Evolutionary conservation across 1,284 basidiomycete species (phyloP).

Genomic region (Inonotus obliquus): DNA sequence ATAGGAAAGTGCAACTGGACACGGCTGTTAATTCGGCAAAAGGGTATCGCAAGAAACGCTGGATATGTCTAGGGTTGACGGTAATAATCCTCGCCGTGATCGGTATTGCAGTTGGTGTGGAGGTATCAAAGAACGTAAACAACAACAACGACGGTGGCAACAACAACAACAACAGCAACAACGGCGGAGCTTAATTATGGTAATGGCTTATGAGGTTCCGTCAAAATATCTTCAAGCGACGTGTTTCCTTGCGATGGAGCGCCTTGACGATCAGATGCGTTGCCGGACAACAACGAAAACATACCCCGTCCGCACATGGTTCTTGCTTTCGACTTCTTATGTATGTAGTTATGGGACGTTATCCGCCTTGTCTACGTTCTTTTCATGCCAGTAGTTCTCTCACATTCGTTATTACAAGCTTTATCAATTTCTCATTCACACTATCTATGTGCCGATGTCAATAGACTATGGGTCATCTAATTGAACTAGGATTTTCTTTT

Average conservation of each 20-base stretch:
- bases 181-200: not conserved
- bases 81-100: slow-evolving; percentile 61
- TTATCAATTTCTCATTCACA: slow-evolving; percentile 1
- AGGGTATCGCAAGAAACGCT: slow-evolving; percentile 87
- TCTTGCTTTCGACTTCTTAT: not conserved
- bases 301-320: slow-evolving; percentile 10
- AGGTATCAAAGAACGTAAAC: slow-evolving; percentile 36
- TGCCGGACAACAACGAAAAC: slow-evolving; percentile 14
- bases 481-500: not conserved
- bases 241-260: slow-evolving; percentile 11
- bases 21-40: slow-evolving; percentile 87
- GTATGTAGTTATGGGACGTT: slow-evolving; percentile 5
- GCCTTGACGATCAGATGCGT: slow-evolving; percentile 2
- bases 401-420: not conserved
- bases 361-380: slow-evolving; percentile 2
- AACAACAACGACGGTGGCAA: slow-evolving; percentile 21
- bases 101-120: slow-evolving; percentile 56
- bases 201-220: not conserved
- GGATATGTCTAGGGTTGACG: slow-evolving; percentile 84
- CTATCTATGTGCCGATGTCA: slow-evolving; percentile 3
- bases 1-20: slow-evolving; percentile 73
- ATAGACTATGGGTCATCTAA: slow-evolving; percentile 6
- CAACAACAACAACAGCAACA: slow-evolving; percentile 24
- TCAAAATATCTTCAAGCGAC: slow-evolving; percentile 26
- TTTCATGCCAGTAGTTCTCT: slow-evolving; percentile 6